Evolutionary conservation across 352 stramenopile species (phyloP).

Genomic region (Aphanomyces euteiches): DNA sequence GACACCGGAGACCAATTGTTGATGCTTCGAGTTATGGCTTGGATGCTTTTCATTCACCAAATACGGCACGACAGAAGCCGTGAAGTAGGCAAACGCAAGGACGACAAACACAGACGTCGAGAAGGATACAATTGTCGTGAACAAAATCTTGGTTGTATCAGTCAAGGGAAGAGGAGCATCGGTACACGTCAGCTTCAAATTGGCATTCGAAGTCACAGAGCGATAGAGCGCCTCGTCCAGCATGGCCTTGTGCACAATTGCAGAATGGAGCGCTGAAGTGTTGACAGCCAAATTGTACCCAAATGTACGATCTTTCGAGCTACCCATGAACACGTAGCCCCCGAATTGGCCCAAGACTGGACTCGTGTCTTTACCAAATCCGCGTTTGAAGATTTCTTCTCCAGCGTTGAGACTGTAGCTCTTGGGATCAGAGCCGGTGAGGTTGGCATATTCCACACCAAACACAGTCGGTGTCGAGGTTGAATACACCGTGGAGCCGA

Average conservation of each 20-base stretch:
- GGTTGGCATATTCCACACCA: slow-evolving; percentile 48
- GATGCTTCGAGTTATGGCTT: slow-evolving; percentile 93
- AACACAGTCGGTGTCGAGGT: slow-evolving; percentile 46
- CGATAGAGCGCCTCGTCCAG: slow-evolving; percentile 39
- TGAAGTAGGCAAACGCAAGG: slow-evolving; percentile 90
- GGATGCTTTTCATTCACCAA: slow-evolving; percentile 93
- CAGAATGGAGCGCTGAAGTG: slow-evolving; percentile 33
- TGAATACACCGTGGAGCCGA: neutral
- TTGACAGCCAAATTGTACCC: slow-evolving; percentile 41
- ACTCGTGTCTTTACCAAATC: slow-evolving; percentile 32
- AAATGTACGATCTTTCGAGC: slow-evolving; percentile 10
- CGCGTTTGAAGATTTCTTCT: slow-evolving; percentile 51
- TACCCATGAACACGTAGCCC: slow-evolving; percentile 25
- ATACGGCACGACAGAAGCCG: slow-evolving; percentile 91
- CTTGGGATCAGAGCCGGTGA: slow-evolving; percentile 36
- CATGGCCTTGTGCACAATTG: slow-evolving; percentile 33
- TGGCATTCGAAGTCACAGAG: slow-evolving; percentile 17
- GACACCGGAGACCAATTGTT: slow-evolving; percentile 94
- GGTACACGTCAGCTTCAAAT: slow-evolving; percentile 41
- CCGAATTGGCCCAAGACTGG: slow-evolving; percentile 46
- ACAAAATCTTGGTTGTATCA: slow-evolving; percentile 42
- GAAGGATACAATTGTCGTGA: slow-evolving; percentile 57
- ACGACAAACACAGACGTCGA: slow-evolving; percentile 82
- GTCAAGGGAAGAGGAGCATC: slow-evolving; percentile 50
- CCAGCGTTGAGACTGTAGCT: slow-evolving; percentile 35